Percentiles rank a stretch among this genome's conserved stretches.
phyloP scores from a whole-genome alignment of 2,329 filamentous ascomycete species.

The Coniochaeta prunicola region DNA sequence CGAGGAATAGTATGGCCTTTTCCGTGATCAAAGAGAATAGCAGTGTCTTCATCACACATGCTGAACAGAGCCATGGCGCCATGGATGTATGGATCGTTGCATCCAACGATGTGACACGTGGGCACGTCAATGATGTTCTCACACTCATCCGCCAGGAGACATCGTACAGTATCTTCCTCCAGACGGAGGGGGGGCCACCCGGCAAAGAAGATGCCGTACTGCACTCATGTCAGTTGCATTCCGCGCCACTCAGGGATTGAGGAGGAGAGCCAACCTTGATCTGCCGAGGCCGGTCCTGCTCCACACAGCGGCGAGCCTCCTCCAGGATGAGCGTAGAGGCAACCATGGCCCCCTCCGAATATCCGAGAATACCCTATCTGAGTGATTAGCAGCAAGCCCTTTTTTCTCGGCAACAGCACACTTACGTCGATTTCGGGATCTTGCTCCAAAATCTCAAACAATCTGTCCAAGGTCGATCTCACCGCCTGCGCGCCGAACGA shows the following conservation, averaged over 20 bases:
- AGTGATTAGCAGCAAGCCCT: slow-evolving; percentile 6
- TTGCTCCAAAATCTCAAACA: slow-evolving; percentile 6
- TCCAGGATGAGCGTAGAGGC: slow-evolving; percentile 3
- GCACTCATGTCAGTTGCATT: not conserved
- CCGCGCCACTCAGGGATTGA: slow-evolving; percentile 1
- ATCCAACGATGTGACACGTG: slow-evolving; percentile 31
- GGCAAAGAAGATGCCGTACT: slow-evolving; percentile 33
- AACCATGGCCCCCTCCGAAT: slow-evolving; percentile 5
- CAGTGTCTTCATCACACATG: slow-evolving; percentile 31
- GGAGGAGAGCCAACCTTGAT: slow-evolving; percentile 21
- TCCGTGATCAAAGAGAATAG: slow-evolving; percentile 33
- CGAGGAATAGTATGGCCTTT: slow-evolving; percentile 33
- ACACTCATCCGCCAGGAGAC: slow-evolving; percentile 27
- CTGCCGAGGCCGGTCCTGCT: slow-evolving; percentile 22
- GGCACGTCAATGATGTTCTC: slow-evolving; percentile 30
- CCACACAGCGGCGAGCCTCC: slow-evolving; percentile 11
- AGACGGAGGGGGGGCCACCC: slow-evolving; percentile 33
- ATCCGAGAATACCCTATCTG: slow-evolving; percentile 5
- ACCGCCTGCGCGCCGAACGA: not conserved
- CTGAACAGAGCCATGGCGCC: slow-evolving; percentile 31
- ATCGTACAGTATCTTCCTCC: slow-evolving; percentile 19
- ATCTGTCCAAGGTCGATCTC: not conserved
- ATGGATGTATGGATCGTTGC: slow-evolving; percentile 29
- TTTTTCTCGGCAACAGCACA: not conserved
- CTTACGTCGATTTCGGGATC: slow-evolving; percentile 10